Percentiles rank a stretch among this genome's conserved stretches.
These are phyloP conservation scores for Aureobasidium sp. DNA, from an alignment of 2,329 filamentous ascomycete genomes.

Conservation along the genomic window DNA sequence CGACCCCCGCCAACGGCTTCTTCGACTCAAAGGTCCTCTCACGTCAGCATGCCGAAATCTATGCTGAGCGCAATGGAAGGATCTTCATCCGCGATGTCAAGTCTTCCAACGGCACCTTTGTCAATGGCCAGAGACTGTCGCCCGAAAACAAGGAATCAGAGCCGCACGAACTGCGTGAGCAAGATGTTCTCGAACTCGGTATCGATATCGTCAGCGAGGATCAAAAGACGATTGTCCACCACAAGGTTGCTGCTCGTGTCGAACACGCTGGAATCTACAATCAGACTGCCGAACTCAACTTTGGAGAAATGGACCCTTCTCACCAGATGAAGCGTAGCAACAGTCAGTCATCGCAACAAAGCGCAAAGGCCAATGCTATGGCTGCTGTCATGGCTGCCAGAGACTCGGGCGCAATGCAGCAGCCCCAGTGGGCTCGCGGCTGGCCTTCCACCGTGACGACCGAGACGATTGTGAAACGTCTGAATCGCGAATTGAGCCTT, in stretches of 20 bases:
- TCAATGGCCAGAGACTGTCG: slow-evolving; percentile 84
- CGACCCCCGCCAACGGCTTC: slow-evolving; percentile 84
- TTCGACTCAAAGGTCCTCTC: slow-evolving; percentile 98
- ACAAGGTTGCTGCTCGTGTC: slow-evolving; percentile 95
- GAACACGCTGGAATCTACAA: slow-evolving; percentile 85
- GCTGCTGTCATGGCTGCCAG: slow-evolving; percentile 27
- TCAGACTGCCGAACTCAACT: slow-evolving; percentile 72
- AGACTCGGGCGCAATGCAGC: slow-evolving; percentile 44
- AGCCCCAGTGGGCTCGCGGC: slow-evolving; percentile 69
- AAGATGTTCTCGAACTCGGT: slow-evolving; percentile 87
- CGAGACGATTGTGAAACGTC: slow-evolving; percentile 85
- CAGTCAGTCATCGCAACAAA: slow-evolving; percentile 38
- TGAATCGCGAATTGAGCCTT: slow-evolving; percentile 80
- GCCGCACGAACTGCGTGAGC: slow-evolving; percentile 83
- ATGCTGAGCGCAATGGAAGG: slow-evolving; percentile 71
- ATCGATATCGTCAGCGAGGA: slow-evolving; percentile 99
- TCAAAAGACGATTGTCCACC: slow-evolving; percentile 95
- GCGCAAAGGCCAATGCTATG: slow-evolving; percentile 17
- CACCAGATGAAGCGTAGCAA: slow-evolving; percentile 55
- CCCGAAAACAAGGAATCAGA: slow-evolving; percentile 95
- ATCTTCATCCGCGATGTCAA: slow-evolving; percentile 97
- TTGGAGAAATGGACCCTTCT: slow-evolving; percentile 77
- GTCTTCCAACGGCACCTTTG: slow-evolving; percentile 97
- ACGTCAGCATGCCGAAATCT: slow-evolving; percentile 91
- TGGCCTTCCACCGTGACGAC: slow-evolving; percentile 87